Conservation (phyloP, 805 yeast species). For the Candida corydali region DNA sequence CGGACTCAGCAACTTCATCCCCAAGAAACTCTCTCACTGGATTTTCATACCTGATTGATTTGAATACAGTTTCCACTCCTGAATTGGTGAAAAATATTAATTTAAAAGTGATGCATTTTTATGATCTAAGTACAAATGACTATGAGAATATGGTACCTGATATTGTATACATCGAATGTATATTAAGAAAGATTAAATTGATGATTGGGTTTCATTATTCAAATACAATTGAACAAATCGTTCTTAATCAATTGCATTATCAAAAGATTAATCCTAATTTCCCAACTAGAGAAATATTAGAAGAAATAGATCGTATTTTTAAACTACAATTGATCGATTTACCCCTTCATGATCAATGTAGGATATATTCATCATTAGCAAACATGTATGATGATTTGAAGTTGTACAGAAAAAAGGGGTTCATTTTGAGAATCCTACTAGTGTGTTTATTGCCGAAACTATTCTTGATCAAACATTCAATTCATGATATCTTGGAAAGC, state of each 20-base stretch:
- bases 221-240: conserved; percentile 34
- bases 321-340: conserved; percentile 32
- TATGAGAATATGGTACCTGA: conserved; percentile 80
- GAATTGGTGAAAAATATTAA: conserved; percentile 30
- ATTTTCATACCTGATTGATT: conserved; percentile 16
- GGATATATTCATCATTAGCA: conserved; percentile 64
- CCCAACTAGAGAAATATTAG: conserved; percentile 38
- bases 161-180: conserved; percentile 67
- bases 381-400: conserved; percentile 58
- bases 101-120: conserved; percentile 23
- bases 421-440: conserved; percentile 64
- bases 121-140: conserved; percentile 46
- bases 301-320: conserved; percentile 32
- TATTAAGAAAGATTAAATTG: conserved; percentile 59
- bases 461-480: conserved; percentile 12
- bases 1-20: conserved; percentile 14
- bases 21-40: conserved; percentile 34
- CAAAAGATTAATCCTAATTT: conserved; percentile 12
- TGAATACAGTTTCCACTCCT: conserved; percentile 24
- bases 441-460: conserved; percentile 45
- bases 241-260: conserved; percentile 2
- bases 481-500: conserved; percentile 43
- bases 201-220: conserved; percentile 50
- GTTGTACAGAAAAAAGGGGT: conserved; percentile 62
- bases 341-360: conserved; percentile 50